Evolutionary conservation across 129 eudicot genomes (phyloP).

Genomic region (Solidago caesia): DNA sequence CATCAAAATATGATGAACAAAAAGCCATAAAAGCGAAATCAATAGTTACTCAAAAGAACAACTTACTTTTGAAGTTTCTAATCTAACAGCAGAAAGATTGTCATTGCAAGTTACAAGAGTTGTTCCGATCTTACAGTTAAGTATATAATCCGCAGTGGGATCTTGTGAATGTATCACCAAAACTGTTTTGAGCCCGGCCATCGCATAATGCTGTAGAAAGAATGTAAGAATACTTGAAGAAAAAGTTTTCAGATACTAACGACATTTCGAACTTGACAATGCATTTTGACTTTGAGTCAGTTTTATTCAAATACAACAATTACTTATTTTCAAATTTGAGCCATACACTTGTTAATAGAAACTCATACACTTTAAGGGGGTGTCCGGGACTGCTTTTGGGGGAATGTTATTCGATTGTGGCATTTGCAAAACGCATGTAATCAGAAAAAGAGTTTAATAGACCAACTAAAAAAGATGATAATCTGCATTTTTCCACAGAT

Average conservation of each 20-base stretch:
- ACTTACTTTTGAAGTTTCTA: conserved; percentile 91
- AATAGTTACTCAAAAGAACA: background rate
- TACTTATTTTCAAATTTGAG: background rate
- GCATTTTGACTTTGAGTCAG: background rate
- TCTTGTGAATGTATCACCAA: conserved; percentile 90
- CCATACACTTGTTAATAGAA: background rate
- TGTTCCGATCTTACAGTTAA: conserved; percentile 74
- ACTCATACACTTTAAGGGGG: background rate
- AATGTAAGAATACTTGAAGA: background rate
- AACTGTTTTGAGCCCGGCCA: conserved; percentile 72
- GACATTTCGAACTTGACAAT: background rate
- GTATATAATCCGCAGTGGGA: conserved; percentile 77
- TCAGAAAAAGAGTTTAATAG: too few species aligned
- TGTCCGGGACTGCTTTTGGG: too few species aligned
- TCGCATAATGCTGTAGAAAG: conserved; percentile 73
- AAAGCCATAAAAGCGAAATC: background rate
- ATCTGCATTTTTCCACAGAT: too few species aligned
- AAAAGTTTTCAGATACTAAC: conserved; percentile 1
- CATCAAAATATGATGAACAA: conserved; percentile 4
- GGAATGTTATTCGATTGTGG: too few species aligned
- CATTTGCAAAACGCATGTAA: too few species aligned
- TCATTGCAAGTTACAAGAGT: conserved; percentile 57
- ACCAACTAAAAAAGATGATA: too few species aligned
- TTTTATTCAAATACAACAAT: background rate
- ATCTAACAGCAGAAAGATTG: conserved; percentile 83